Base-by-base conservation (phyloP, 2,329 filamentous ascomycete genomes). In the Orbilia ellipsospora region DNA sequence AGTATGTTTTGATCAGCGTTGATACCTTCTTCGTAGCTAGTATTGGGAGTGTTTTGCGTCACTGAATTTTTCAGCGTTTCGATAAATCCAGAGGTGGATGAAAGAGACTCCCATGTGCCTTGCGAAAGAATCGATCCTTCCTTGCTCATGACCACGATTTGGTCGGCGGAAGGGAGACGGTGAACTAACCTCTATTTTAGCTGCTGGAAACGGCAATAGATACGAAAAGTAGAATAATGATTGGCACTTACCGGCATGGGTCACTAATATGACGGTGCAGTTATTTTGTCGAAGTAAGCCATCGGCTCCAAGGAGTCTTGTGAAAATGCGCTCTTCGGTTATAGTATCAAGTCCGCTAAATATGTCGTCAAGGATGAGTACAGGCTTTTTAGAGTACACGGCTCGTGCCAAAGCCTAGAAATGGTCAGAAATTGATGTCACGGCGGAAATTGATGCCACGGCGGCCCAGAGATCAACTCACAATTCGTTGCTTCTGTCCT, bases 401-500 rank as follows among this genome's bases (percentile, higher is more conserved):
- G 66, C 67, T 54, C 73, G 16, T 15, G 73, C 73, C 8, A 72
- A 50, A 10, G 72, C 72, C 72, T 75, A 45, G 8, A 83, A 79
- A 4, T 20, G 48, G 50, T 55, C 28, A 80, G 59, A 0, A 0
- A 78, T 79, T 1, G 52, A 15, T 55, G 4, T 13, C 7, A 8
- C 6, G 6, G 31, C 8, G 31, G 10, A 0, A 0, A 78, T 79
- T 1, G 52, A 15, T 55, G 4, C 4, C 7, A 8, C 6, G 6
- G 31, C 8, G 31, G 10, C 36, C 26, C 2, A 31, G 28, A 15
- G 16, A 12, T 42, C 26, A 83, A 83, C 54, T 83, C 81, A 12
- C 66, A 8, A 85, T 80, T 15, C 84, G 81, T 60, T 84, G 83
- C 75, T 83, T 83, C 76, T 86, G 85, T 0, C 85, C 85, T 4